A percentile compares a stretch with the other conserved stretches of the same genome.
These are phyloP conservation scores for Leccinum imitatum DNA, from an alignment of 768 basidiomycete species.

Conservation along the genomic window DNA sequence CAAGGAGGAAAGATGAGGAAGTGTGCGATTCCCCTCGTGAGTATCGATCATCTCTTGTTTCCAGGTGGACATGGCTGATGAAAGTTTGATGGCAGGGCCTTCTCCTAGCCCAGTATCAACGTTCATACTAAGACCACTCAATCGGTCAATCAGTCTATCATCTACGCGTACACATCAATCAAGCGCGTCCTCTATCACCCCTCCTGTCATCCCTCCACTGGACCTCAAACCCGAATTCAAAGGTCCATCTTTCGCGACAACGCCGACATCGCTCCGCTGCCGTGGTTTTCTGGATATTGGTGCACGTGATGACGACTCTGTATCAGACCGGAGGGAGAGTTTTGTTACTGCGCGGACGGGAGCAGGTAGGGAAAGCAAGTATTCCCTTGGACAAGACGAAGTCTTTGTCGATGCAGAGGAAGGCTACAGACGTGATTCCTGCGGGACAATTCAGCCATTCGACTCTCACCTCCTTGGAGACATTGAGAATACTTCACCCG, in stretches of 20 bases:
- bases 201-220: constrained; percentile 56
- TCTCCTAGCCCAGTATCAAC: constrained; percentile 45
- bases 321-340: constrained; percentile 55
- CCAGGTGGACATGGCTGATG: constrained; percentile 5
- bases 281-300: constrained; percentile 25
- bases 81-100: constrained; percentile 36
- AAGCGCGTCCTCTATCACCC: constrained; percentile 36
- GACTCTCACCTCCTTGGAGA: constrained; percentile 21
- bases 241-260: constrained; percentile 30
- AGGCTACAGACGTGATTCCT: constrained; percentile 21
- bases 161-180: constrained; percentile 61
- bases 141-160: constrained; percentile 62
- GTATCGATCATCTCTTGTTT: constrained; percentile 21
- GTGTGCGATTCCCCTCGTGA: constrained; percentile 40
- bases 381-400: constrained; percentile 30
- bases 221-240: constrained; percentile 58
- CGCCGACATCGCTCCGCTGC: constrained; percentile 26
- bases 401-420: constrained; percentile 31
- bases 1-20: constrained; percentile 30
- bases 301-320: constrained; percentile 39
- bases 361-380: constrained; percentile 29
- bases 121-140: constrained; percentile 64
- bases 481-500: constrained; percentile 4
- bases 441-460: constrained; percentile 24
- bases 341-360: constrained; percentile 49